A percentile compares a stretch with the other conserved stretches of the same genome.
Conservation (phyloP, 306 rosid species). For the Gillenia trifoliata region DNA sequence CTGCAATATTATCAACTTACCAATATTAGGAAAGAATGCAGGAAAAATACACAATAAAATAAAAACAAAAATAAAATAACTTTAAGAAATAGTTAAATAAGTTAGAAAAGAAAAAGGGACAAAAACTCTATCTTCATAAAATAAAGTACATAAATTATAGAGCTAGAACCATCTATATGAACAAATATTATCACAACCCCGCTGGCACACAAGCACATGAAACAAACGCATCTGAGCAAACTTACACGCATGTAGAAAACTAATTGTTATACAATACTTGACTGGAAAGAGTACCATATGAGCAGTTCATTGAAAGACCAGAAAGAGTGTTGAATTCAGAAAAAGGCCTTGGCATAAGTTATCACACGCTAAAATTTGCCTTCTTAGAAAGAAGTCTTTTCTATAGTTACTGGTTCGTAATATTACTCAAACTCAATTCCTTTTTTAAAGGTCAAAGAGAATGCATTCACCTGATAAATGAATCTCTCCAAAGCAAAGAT, state of each 20-base stretch:
- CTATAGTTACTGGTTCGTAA: background rate
- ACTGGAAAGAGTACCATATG: background rate
- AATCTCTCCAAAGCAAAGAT: background rate
- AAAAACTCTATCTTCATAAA: background rate
- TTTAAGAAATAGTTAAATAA: background rate
- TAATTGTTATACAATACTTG: background rate
- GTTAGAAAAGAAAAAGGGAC: background rate
- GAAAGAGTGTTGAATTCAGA: background rate
- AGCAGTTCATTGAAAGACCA: background rate
- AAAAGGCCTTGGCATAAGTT: background rate
- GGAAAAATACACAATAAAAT: background rate
- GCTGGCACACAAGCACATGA: background rate
- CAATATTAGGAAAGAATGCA: constrained; percentile 10
- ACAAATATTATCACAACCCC: background rate
- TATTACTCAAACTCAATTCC: background rate
- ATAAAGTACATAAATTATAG: background rate
- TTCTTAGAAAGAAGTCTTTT: background rate
- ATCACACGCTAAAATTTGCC: background rate
- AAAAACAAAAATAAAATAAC: background rate
- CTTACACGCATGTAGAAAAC: background rate
- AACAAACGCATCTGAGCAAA: background rate
- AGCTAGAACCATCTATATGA: background rate
- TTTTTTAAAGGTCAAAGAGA: background rate
- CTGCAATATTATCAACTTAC: constrained; percentile 27
- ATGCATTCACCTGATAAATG: background rate